phyloP scores from a whole-genome alignment of 768 basidiomycete genomes.

The Obba rivulosa region DNA sequence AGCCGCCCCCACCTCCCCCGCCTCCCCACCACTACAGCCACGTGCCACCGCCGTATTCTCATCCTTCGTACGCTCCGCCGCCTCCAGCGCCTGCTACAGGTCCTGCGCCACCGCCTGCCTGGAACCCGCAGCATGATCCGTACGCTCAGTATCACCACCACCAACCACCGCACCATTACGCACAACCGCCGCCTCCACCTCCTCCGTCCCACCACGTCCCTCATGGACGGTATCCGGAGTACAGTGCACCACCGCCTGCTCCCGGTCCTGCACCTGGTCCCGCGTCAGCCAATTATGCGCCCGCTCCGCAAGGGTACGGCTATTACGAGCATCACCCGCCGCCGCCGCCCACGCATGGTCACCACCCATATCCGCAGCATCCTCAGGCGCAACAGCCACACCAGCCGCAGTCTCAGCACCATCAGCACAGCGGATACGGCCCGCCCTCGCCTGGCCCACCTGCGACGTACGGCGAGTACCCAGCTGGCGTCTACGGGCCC shows the following conservation, averaged over 20 bases:
- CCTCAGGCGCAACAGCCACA: conserved; percentile 25
- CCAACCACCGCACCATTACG: conserved; percentile 15
- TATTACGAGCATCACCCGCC: conserved; percentile 16
- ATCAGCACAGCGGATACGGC: conserved; percentile 17
- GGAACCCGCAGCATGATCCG: conserved; percentile 16
- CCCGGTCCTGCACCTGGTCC: no score
- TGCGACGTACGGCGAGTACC: neutral
- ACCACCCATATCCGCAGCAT: conserved; percentile 19
- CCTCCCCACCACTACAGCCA: conserved; percentile 23
- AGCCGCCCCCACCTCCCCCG: conserved; percentile 8
- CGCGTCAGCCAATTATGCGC: conserved; percentile 3
- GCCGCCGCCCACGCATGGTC: conserved; percentile 16
- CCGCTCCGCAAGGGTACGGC: conserved; percentile 14
- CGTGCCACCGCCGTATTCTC: conserved; percentile 11
- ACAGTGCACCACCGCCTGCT: neutral
- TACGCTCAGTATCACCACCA: conserved; percentile 27
- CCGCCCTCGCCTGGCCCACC: conserved; percentile 3
- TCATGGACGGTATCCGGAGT: conserved; percentile 7
- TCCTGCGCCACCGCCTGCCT: conserved; percentile 12
- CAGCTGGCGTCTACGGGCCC: neutral
- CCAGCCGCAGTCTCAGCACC: conserved; percentile 18
- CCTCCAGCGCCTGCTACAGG: conserved; percentile 11
- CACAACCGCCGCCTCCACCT: conserved; percentile 15
- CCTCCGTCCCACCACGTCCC: conserved; percentile 19
- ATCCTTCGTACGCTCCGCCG: conserved; percentile 10